These are phyloP conservation scores for Calocybe indica DNA, from an alignment of 768 basidiomycete species.

Conservation along the genomic window DNA sequence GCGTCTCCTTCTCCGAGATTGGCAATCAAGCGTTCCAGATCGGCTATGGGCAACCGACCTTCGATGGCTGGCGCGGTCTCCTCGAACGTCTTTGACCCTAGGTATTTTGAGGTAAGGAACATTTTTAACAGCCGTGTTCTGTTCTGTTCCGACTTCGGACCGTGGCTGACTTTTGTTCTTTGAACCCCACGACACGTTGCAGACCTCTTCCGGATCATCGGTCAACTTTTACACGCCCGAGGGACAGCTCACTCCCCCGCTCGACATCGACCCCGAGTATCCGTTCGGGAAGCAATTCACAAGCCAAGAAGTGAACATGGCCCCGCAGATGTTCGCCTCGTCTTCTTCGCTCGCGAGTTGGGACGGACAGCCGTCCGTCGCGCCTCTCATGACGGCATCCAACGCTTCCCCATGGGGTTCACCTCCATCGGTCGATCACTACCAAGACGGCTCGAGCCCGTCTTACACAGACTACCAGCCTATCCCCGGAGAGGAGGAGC, in stretches of 20 bases:
- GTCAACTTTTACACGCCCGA: conserved; percentile 6
- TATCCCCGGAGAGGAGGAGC: background rate
- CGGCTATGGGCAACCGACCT: conserved; percentile 8
- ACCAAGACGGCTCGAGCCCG: background rate
- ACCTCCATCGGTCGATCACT: background rate
- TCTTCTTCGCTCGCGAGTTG: conserved; percentile 34
- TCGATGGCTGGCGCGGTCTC: background rate
- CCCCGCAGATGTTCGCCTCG: too few relatives aligned
- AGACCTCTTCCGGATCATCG: background rate
- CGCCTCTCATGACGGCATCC: background rate
- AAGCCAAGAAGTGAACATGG: too few relatives aligned
- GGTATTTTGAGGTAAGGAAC: conserved; percentile 7
- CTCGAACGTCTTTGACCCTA: conserved; percentile 7
- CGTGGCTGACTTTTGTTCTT: background rate
- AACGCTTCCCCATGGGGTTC: conserved; percentile 3
- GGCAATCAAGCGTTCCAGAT: conserved; percentile 13
- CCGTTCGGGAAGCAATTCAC: conserved; percentile 9
- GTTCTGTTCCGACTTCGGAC: too few relatives aligned
- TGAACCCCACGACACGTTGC: background rate
- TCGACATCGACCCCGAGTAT: conserved; percentile 6
- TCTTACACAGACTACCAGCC: background rate
- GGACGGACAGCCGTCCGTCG: conserved; percentile 23
- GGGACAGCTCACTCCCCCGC: conserved; percentile 8
- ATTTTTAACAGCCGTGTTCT: background rate
- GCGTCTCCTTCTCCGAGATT: conserved; percentile 3